Conservation (phyloP, 176 grass and related monocot species). For the Aegilops sharonensis region DNA sequence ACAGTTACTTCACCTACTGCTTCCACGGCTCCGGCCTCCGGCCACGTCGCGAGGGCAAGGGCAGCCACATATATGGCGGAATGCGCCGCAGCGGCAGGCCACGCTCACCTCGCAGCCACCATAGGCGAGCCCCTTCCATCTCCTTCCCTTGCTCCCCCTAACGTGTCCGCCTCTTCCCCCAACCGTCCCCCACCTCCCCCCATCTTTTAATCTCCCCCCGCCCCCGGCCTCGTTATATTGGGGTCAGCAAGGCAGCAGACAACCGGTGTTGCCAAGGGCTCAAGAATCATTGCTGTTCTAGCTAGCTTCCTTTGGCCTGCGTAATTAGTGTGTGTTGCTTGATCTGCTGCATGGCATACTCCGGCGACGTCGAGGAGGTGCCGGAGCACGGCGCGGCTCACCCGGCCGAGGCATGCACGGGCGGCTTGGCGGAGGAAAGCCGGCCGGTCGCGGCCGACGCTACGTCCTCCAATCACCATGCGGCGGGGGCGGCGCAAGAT, state of each 20-base stretch:
- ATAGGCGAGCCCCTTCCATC: constrained; percentile 11
- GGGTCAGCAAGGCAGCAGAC: neutral
- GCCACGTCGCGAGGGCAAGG: constrained; percentile 41
- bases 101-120: constrained; percentile 56
- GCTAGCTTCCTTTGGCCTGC: neutral
- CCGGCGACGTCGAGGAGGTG: constrained; percentile 24
- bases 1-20: neutral
- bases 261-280: constrained; percentile 7
- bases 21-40: neutral
- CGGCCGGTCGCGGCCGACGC: neutral
- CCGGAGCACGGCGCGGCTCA: neutral
- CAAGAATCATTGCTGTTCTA: neutral
- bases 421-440: neutral
- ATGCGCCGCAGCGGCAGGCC: constrained; percentile 15
- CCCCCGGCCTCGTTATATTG: constrained; percentile 10
- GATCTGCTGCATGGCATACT: constrained; percentile 32
- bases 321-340: neutral
- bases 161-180: constrained; percentile 48
- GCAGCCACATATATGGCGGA: constrained; percentile 36
- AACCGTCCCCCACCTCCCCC: constrained; percentile 33
- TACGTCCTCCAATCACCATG: constrained; percentile 5
- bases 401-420: neutral
- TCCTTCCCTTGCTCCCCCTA: constrained; percentile 8
- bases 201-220: constrained; percentile 29
- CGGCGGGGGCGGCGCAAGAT: neutral